Conservation (phyloP, 139 green algal species). For the Chlorella sorokiniana region DNA sequence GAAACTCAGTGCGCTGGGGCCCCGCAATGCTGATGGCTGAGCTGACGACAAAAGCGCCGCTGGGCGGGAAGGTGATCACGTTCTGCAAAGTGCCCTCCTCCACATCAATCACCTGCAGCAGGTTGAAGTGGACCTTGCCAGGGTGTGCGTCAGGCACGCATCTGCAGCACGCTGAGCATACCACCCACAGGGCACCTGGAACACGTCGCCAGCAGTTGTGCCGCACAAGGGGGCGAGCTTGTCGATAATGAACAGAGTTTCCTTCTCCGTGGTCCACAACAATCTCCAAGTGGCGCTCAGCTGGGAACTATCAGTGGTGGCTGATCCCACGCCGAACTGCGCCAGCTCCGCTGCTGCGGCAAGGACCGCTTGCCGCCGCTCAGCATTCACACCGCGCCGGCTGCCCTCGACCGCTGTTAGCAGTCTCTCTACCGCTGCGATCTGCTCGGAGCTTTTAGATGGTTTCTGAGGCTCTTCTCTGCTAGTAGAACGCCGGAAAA, state of each 20-base stretch:
- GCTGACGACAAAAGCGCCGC: conserved; percentile 83
- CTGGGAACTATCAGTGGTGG: conserved; percentile 20
- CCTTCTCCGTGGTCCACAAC: conserved; percentile 83
- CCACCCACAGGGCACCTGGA: conserved; percentile 77
- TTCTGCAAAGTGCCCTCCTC: conserved; percentile 71
- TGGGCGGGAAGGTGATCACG: conserved; percentile 88
- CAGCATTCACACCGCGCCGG: conserved; percentile 41
- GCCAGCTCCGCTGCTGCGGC: conserved; percentile 43
- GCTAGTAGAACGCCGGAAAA: neutral
- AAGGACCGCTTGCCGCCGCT: conserved; percentile 32
- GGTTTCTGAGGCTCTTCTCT: neutral
- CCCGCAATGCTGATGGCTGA: conserved; percentile 53
- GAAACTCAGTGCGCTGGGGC: conserved; percentile 65
- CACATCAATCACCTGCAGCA: conserved; percentile 88
- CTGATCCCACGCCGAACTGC: conserved; percentile 19
- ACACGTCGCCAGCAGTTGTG: conserved; percentile 49
- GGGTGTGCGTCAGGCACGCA: conserved; percentile 37
- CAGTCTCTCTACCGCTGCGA: conserved; percentile 22
- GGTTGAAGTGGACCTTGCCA: conserved; percentile 36
- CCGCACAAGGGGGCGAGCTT: conserved; percentile 76
- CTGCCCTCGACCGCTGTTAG: conserved; percentile 31
- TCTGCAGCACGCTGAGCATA: conserved; percentile 75
- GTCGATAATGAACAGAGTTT: conserved; percentile 83
- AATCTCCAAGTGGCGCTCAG: conserved; percentile 78
- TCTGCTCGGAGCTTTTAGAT: neutral